Evolutionary conservation across 305 asterid genomes (phyloP), one percentile per base, ranked within the genome.

Genomic region (Fraxinus albicans): DNA sequence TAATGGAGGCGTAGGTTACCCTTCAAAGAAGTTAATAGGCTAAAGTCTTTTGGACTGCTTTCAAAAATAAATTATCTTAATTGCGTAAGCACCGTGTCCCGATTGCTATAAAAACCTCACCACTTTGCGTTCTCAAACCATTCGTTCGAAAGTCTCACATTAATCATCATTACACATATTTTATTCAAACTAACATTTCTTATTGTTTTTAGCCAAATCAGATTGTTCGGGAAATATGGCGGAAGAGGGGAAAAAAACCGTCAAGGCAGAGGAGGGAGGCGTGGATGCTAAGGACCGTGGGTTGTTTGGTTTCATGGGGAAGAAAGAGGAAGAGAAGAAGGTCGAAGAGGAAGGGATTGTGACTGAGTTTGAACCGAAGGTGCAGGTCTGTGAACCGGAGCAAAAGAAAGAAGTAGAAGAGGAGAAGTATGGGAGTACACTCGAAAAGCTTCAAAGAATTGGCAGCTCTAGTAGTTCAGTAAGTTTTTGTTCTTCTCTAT

Each of bases 401-500:
- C 74, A 73, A 13, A 89, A 86, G 36, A 63, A 76, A 77, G 81
- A 86, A 65, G 92, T 90, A 70, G 6, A 47, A 47, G 19, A 13
- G 55, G 87, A 86, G 76, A 89, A 93, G 78, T 88, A 93, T 73
- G 91, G 88, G 50, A 69, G 86, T 1, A 69, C 90, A 63, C 69
- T 70, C 36, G 78, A 90, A 69, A 94, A 93, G 84, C 90, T 92
- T 1, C 85, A 86, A 38, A 85, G 93, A 23, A 88, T 87, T 84
- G 91, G 88, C 72, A 84, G 93, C 85, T 89, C 95, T 34, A 90
- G 95, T 88, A 94, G 98, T 81, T 90, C 92, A 6, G 98, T 94
- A 92, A 90, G 92, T 13, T 47, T 47, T 13, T 47, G 58, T 47
- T 13, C 58, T 47, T 42, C 4, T 17, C 2, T 12, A 31, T 31